These are phyloP conservation scores for Marasmius fiardii DNA, from an alignment of 1,284 basidiomycete genomes.

Conservation along the genomic window DNA sequence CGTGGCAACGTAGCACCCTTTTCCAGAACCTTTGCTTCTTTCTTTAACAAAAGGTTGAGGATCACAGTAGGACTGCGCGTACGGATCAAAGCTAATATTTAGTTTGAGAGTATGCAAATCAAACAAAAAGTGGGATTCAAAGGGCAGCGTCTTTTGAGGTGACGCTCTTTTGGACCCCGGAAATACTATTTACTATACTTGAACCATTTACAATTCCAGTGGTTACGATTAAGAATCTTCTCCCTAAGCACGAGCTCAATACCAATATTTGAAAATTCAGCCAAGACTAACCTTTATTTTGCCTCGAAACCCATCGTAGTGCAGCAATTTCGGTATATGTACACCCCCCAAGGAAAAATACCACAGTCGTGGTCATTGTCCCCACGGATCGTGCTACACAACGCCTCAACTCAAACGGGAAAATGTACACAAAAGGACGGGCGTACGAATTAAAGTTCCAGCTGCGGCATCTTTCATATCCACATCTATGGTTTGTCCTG, in stretches of 20 bases:
- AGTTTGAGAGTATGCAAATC: background rate
- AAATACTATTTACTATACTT: slow-evolving; percentile 67
- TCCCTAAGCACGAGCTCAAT: slow-evolving; percentile 43
- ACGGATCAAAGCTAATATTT: background rate
- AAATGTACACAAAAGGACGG: slow-evolving; percentile 19
- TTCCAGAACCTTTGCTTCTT: background rate
- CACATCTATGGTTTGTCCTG: slow-evolving; percentile 85
- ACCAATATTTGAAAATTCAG: slow-evolving; percentile 7
- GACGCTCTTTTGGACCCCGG: slow-evolving; percentile 38
- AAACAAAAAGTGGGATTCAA: background rate
- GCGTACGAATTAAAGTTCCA: slow-evolving; percentile 25
- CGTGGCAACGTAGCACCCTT: background rate
- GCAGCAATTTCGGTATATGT: slow-evolving; percentile 97
- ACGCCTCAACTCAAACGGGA: slow-evolving; percentile 9
- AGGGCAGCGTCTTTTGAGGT: slow-evolving; percentile 32
- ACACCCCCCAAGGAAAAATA: slow-evolving; percentile 98
- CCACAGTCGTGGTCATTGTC: slow-evolving; percentile 76
- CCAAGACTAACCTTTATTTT: slow-evolving; percentile 63
- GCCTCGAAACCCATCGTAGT: slow-evolving; percentile 84
- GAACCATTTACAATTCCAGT: slow-evolving; percentile 84
- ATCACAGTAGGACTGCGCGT: too few relatives aligned
- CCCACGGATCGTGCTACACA: slow-evolving; percentile 44
- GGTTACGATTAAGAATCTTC: slow-evolving; percentile 84
- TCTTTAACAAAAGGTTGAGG: background rate
- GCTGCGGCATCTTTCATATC: slow-evolving; percentile 47